These are phyloP conservation scores for Schoenoplectus triqueter DNA, from an alignment of 202 grass and related monocot genomes.

Conservation along the genomic window DNA sequence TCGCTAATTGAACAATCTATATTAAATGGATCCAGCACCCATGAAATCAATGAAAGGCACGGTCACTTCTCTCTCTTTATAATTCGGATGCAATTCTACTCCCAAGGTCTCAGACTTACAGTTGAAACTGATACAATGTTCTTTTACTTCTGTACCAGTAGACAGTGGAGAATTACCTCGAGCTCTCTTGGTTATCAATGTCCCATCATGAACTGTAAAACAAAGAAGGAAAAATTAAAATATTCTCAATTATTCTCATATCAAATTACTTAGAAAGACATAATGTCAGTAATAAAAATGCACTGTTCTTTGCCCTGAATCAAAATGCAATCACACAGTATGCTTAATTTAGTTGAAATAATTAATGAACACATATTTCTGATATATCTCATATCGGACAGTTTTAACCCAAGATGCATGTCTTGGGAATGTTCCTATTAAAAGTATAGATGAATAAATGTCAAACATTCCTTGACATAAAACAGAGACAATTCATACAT, in stretches of 20 bases:
- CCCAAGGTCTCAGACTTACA: neutral
- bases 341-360: neutral
- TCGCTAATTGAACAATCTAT: neutral
- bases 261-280: neutral
- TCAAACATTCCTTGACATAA: neutral
- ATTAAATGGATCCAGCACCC: conserved; percentile 20
- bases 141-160: neutral
- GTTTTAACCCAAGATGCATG: neutral
- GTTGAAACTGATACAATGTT: neutral
- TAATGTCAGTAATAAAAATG: neutral
- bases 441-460: neutral
- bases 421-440: neutral
- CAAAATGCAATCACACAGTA: neutral
- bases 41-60: conserved; percentile 20
- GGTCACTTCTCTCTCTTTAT: neutral
- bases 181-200: neutral
- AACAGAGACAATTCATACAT: neutral
- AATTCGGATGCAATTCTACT: neutral
- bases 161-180: neutral
- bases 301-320: neutral
- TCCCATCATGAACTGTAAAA: conserved; percentile 13
- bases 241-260: neutral
- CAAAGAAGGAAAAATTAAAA: neutral
- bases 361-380: neutral
- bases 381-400: neutral